Evolutionary conservation across 2,329 filamentous ascomycete species (phyloP).

Genomic region (Fusarium sp.): DNA sequence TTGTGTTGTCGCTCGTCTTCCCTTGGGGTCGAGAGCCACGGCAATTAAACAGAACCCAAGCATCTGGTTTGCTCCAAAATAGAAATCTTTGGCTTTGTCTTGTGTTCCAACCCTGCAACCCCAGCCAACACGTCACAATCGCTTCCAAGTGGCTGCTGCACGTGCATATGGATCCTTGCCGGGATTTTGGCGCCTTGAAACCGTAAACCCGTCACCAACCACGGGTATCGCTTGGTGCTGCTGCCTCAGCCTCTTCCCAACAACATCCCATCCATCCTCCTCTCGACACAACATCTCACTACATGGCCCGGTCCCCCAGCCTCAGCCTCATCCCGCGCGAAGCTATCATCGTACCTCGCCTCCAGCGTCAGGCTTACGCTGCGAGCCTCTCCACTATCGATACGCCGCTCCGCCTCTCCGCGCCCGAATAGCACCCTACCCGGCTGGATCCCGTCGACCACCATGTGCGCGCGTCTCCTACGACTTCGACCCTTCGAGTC

Average conservation of each 20-base stretch:
- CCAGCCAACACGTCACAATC: conserved; percentile 24
- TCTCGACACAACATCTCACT: conserved; percentile 13
- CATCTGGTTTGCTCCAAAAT: background rate
- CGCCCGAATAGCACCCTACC: conserved; percentile 23
- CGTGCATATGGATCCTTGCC: conserved; percentile 40
- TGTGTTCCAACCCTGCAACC: background rate
- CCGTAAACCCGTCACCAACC: conserved; percentile 43
- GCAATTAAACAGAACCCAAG: background rate
- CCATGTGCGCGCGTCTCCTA: conserved; percentile 45
- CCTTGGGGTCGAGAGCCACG: background rate
- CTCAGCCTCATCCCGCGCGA: conserved; percentile 18
- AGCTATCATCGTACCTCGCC: conserved; percentile 18
- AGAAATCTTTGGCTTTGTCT: background rate
- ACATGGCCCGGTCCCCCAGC: conserved; percentile 19
- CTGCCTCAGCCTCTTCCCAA: conserved; percentile 37
- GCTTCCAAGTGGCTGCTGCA: conserved; percentile 37
- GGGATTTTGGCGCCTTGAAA: conserved; percentile 38
- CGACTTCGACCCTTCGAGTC: conserved; percentile 45
- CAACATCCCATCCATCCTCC: conserved; percentile 18
- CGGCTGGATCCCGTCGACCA: conserved; percentile 28
- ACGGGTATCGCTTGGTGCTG: conserved; percentile 30
- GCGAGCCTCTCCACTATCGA: conserved; percentile 37
- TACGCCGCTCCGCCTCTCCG: conserved; percentile 23
- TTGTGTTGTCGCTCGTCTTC: background rate
- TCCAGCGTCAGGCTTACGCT: conserved; percentile 25